phyloP scores from a whole-genome alignment of 345 rosid species.

The Arabidopsis arenosa region DNA sequence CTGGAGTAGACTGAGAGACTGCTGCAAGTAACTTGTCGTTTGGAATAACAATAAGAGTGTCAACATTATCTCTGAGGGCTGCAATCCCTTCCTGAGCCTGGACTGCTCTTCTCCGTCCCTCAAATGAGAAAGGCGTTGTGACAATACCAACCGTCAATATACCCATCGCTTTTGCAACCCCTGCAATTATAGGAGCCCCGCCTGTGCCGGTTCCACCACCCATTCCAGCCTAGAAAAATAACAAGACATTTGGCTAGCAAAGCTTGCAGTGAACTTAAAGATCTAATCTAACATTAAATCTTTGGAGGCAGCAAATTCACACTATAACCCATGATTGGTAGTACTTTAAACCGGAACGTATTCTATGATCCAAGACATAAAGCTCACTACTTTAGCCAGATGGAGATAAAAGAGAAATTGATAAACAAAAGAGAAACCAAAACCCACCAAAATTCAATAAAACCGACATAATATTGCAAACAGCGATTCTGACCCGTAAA shows the following conservation, averaged over 20 bases:
- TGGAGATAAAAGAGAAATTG: not conserved
- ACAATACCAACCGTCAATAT: slow-evolving; percentile 95
- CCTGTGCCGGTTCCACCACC: slow-evolving; percentile 99
- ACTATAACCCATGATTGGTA: not conserved
- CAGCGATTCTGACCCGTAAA: not conserved
- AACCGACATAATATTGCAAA: not conserved
- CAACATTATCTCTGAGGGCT: slow-evolving; percentile 91
- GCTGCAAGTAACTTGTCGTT: slow-evolving; percentile 95
- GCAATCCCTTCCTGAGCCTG: slow-evolving; percentile 99
- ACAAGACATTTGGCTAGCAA: not conserved
- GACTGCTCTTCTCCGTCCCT: slow-evolving; percentile 88
- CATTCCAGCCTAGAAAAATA: slow-evolving; percentile 80
- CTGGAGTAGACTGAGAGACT: slow-evolving; percentile 87
- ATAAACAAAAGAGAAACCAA: not conserved
- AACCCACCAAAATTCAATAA: not conserved
- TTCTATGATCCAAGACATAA: not conserved
- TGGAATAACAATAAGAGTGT: slow-evolving; percentile 94
- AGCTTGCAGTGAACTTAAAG: not conserved
- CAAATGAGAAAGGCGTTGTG: slow-evolving; percentile 95
- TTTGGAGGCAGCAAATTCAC: not conserved
- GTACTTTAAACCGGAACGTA: not conserved
- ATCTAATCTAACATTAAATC: not conserved
- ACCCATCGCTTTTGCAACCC: slow-evolving; percentile 91
- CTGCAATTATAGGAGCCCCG: slow-evolving; percentile 93
- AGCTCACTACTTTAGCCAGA: not conserved